Conservation (phyloP, 202 grass and related monocot species). For the Eragrostis tef region DNA sequence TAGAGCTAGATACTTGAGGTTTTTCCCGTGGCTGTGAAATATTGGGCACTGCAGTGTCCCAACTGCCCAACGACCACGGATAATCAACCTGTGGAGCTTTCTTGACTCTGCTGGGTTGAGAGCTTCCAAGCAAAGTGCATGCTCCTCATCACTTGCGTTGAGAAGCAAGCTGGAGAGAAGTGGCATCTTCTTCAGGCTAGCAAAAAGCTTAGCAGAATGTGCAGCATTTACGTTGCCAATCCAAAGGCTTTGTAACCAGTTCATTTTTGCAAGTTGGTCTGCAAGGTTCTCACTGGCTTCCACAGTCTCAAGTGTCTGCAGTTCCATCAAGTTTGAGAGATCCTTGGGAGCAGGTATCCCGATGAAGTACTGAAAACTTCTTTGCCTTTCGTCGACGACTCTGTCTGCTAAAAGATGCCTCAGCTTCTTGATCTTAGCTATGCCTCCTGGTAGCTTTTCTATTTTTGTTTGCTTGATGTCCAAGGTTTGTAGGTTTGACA, state of each 20-base stretch:
- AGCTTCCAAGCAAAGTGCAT: constrained; percentile 35
- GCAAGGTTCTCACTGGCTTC: constrained; percentile 40
- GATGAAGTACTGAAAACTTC: constrained; percentile 9
- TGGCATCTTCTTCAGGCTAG: constrained; percentile 37
- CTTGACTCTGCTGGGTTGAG: not conserved
- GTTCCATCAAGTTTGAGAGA: constrained; percentile 44
- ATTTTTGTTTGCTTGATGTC: constrained; percentile 37
- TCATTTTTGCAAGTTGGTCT: constrained; percentile 31
- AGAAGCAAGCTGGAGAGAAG: constrained; percentile 46
- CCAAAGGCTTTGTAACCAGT: constrained; percentile 32
- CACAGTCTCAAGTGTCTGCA: constrained; percentile 54
- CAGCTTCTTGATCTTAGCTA: constrained; percentile 22
- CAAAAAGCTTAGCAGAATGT: constrained; percentile 41
- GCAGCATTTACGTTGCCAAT: constrained; percentile 21
- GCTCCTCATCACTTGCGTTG: constrained; percentile 28
- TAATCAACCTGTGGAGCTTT: constrained; percentile 25
- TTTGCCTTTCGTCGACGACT: constrained; percentile 4
- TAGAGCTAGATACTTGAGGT: constrained; percentile 39
- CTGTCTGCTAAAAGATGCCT: constrained; percentile 36
- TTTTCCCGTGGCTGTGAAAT: not conserved
- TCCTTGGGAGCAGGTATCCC: constrained; percentile 31
- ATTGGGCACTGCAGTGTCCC: constrained; percentile 4
- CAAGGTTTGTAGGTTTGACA: constrained; percentile 28
- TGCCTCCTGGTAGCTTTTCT: constrained; percentile 30
- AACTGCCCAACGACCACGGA: constrained; percentile 14